These are phyloP conservation scores for Yarrowia porcina DNA, from an alignment of 805 yeast genomes.

Conservation along the genomic window DNA sequence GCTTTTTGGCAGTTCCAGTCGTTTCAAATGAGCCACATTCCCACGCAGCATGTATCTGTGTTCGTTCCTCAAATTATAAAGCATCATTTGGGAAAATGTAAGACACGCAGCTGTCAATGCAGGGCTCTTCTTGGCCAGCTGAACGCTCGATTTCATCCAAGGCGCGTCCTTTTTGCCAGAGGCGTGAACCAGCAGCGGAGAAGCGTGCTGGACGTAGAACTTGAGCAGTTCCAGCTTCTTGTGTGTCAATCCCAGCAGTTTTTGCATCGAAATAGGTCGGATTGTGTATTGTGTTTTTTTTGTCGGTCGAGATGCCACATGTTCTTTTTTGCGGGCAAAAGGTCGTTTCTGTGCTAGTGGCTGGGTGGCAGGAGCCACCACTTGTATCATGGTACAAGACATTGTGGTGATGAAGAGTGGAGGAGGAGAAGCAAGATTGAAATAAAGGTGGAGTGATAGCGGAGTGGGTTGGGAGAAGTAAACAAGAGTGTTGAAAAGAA, in stretches of 20 bases:
- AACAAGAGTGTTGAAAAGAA: too few species aligned
- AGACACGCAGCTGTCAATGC: not conserved
- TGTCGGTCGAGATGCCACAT: not conserved
- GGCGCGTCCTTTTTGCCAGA: not conserved
- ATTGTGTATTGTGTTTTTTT: not conserved
- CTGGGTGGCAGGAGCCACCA: too few species aligned
- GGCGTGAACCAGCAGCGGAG: not conserved
- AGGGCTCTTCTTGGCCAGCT: not conserved
- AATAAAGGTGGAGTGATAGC: too few species aligned
- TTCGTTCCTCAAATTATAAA: not conserved
- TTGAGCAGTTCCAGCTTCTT: constrained; percentile 8
- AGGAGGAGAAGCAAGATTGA: too few species aligned
- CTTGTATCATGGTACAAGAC: too few species aligned
- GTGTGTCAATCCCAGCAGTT: not conserved
- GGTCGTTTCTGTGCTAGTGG: too few species aligned
- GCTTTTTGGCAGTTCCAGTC: not conserved
- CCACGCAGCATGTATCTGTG: not conserved
- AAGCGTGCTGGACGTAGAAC: not conserved
- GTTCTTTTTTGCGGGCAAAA: not conserved
- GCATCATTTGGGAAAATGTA: not conserved
- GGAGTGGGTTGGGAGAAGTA: too few species aligned
- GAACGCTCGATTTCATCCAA: not conserved
- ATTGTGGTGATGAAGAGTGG: too few species aligned
- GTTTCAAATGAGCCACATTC: not conserved
- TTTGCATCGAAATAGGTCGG: not conserved